Base-by-base conservation (phyloP, 2,329 filamentous ascomycete species). In the Fusarium metavorans region DNA sequence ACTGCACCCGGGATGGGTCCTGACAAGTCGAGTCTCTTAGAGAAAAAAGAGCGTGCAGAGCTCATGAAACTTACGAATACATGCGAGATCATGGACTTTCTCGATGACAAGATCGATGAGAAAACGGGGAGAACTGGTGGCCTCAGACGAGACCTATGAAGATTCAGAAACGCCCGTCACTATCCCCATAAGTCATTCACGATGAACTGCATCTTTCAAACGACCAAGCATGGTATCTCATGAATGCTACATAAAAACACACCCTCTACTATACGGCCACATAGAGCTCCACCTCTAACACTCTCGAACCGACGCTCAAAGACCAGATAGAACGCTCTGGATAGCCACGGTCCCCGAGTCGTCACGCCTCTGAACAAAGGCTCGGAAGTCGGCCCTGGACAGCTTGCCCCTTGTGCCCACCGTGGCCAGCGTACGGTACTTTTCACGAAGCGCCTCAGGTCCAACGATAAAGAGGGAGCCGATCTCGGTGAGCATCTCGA, bases 381-480 rank as follows among this genome's bases (percentile, higher is more conserved):
- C 92, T 84, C 94, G 92, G 81, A 98, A 92, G 80, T 94, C 92
- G 27, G 90, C 87, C 86, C 92, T 93, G 70, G 85, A 87, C 79
- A 90, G 83, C 81, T 88, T 91, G 80, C 87, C 90, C 27, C 87
- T 86, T 35, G 79, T 84, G 39, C 82, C 83, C 60, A 79, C 81
- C 67, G 82, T 82, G 71, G 80, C 87, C 68, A 93, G 83, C 68
- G 89, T 91, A 66, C 92, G 86, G 63, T 92, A 89, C 77, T 93
- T 89, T 83, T 95, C 93, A 59, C 91, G 87, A 70, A 95, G 84
- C 39, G 93, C 93, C 82, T 95, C 93, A 13, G 92, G 91, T 3
- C 95, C 94, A 79, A 99, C 94, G 73, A 99, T 97, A 82, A 99
- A 99, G 63, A 99, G 85, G 80, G 95, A 98, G 13, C 95, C 96